Percentiles rank a stretch among this genome's conserved stretches.
phyloP scores from a whole-genome alignment of 352 stramenopile species.

The Globisporangium takayamanum region DNA sequence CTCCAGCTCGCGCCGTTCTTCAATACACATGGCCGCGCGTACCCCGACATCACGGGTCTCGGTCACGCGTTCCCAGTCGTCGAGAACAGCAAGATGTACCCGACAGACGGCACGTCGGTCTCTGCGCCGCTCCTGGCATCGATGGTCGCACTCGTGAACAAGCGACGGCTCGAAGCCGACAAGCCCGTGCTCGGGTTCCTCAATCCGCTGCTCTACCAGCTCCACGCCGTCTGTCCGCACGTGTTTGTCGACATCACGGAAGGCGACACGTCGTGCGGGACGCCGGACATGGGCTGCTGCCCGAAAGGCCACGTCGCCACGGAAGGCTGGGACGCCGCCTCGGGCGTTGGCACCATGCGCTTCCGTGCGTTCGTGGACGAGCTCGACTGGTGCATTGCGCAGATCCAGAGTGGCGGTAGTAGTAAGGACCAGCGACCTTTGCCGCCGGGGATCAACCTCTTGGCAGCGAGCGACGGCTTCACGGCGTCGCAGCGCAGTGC shows the following conservation, averaged over 20 bases:
- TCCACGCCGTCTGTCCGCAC: constrained; percentile 49
- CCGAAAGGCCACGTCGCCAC: constrained; percentile 33
- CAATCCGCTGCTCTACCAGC: constrained; percentile 64
- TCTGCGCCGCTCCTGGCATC: constrained; percentile 63
- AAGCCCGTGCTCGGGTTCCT: constrained; percentile 53
- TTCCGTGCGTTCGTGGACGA: constrained; percentile 34
- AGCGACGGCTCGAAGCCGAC: constrained; percentile 25
- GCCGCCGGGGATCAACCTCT: background rate
- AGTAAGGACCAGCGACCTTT: background rate
- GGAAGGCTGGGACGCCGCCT: constrained; percentile 63
- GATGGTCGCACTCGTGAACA: constrained; percentile 57
- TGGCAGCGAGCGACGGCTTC: constrained; percentile 9
- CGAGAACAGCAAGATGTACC: constrained; percentile 39
- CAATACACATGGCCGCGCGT: constrained; percentile 35
- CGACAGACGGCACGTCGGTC: constrained; percentile 68
- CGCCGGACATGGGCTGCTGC: constrained; percentile 41
- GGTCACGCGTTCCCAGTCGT: constrained; percentile 60
- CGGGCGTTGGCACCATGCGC: constrained; percentile 50
- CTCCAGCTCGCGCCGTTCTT: constrained; percentile 27
- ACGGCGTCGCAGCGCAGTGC: constrained; percentile 16
- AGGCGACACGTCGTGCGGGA: constrained; percentile 53
- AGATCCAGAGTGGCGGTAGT: constrained; percentile 1
- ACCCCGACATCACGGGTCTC: constrained; percentile 60
- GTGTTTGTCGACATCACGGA: constrained; percentile 66
- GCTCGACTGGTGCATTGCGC: constrained; percentile 33